A percentile compares a stretch with the other conserved stretches of the same genome.
These are phyloP conservation scores for Mucor racemosus DNA, from an alignment of 371 early-diverging fungal species.

Conservation along the genomic window DNA sequence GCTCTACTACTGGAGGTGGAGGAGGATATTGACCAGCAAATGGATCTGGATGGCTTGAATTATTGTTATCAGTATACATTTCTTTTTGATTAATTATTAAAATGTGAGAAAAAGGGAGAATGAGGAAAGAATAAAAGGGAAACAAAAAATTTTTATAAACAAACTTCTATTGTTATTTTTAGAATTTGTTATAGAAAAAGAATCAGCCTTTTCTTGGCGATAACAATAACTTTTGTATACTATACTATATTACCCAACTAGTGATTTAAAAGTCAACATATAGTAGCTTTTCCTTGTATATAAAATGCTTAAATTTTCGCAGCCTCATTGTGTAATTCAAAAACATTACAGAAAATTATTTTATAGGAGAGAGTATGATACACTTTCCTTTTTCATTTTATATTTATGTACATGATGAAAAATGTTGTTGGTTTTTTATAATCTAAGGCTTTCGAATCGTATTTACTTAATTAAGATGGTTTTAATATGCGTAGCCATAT, in stretches of 20 bases:
- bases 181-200: not conserved
- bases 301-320: not conserved
- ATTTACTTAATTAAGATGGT: not conserved
- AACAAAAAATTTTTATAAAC: not conserved
- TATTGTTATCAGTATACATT: constrained; percentile 11
- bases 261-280: not conserved
- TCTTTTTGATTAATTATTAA: not conserved
- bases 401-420: not conserved
- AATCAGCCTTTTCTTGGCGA: constrained; percentile 5
- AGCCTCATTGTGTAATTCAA: constrained; percentile 2
- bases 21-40: constrained; percentile 43
- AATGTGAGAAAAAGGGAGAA: not conserved
- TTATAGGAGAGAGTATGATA: not conserved
- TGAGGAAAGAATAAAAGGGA: not conserved
- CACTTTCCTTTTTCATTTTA: not conserved
- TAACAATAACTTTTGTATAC: not conserved
- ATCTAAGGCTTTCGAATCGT: not conserved
- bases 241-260: not conserved
- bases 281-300: not conserved
- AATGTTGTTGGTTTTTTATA: not conserved
- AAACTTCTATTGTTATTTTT: not conserved
- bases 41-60: constrained; percentile 28
- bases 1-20: constrained; percentile 25
- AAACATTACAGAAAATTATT: too few relatives aligned
- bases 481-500: not conserved